Conservation (phyloP, 805 yeast genomes). For the Lachancea cidri region DNA sequence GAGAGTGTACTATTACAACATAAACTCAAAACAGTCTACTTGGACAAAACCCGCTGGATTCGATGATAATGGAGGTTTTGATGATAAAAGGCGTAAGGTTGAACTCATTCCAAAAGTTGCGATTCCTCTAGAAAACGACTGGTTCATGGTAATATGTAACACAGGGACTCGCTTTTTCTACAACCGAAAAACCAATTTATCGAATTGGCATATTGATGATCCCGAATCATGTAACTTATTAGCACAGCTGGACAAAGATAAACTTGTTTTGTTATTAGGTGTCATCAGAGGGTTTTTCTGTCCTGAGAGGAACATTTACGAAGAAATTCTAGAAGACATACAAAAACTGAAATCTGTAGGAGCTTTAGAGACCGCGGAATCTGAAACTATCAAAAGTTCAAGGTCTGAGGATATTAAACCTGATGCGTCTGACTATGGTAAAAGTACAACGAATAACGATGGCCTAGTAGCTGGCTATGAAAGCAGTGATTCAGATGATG, state of each 20-base stretch:
- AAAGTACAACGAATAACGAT: not conserved
- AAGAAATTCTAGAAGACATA: slow-evolving; percentile 7
- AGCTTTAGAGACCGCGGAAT: slow-evolving; percentile 17
- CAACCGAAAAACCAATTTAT: slow-evolving; percentile 25
- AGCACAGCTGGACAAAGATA: slow-evolving; percentile 27
- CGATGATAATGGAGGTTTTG: slow-evolving; percentile 1
- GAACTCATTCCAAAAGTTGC: slow-evolving; percentile 14
- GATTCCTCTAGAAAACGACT: slow-evolving; percentile 27
- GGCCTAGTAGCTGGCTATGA: slow-evolving; percentile 19
- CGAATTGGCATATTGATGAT: slow-evolving; percentile 37
- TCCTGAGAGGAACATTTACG: slow-evolving; percentile 1
- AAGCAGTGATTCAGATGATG: slow-evolving; percentile 18
- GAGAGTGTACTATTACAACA: slow-evolving; percentile 35
- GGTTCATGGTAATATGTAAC: slow-evolving; percentile 40
- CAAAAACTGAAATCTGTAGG: not conserved
- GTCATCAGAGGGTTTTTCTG: slow-evolving; percentile 21
- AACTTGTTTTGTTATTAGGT: slow-evolving; percentile 20
- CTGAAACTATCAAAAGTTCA: slow-evolving; percentile 6
- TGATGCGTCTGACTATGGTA: too few species aligned
- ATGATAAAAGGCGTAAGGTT: slow-evolving; percentile 8
- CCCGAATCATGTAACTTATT: slow-evolving; percentile 25
- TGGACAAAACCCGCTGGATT: slow-evolving; percentile 32
- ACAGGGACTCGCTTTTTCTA: slow-evolving; percentile 41
- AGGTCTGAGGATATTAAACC: too few species aligned
- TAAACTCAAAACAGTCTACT: slow-evolving; percentile 35